Base-by-base conservation (phyloP, 352 stramenopile genomes). In the Saprolegnia parasitica region DNA sequence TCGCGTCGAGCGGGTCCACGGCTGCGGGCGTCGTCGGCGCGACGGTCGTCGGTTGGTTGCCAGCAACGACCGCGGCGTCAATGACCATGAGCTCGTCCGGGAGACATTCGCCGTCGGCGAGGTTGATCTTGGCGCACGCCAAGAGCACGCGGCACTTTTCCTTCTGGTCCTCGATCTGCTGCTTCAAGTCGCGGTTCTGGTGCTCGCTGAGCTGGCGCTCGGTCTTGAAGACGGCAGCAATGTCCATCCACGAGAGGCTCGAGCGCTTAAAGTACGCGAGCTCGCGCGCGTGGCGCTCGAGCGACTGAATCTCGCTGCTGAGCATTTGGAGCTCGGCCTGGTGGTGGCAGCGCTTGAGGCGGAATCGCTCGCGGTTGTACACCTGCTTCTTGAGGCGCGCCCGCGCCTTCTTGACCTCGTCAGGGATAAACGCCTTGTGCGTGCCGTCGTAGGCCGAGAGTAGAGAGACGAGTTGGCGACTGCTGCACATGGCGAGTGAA, bases 291-390 rank as follows among this genome's bases (percentile, higher is more conserved):
- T 32, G 16, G 4, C 32, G 42, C 37, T 58, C 42, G 16, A 68
- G 50, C 13, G 6, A 9, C 18, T 15, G 10, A 23, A 68, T 68
- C 42, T 70, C 45, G 9, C 13, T 49, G 6, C 10, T 49, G 9
- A 70, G 35, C 21, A 42, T 52, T 21, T 61, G 63, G 15, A 61
- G 29, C 21, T 61, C 47, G 29, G 46, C 50, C 39, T 70, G 54
- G 54, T 70, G 24, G 18, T 20, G 42, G 23, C 23, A 24, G 18
- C n/a, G 24, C 54, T 70, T 61, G 16, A 42, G 54, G 18, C 63
- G 46, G 6, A 70, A 61, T 4, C 63, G 46, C 42, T 70, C 63
- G 21, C 63, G 63, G 54, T 70, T 70, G 50, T 70, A 70, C 21
- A 23, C 55, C 47, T 57, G 63, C 26, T 70, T 70, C 42, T 61